phyloP scores from a whole-genome alignment of 805 yeast species.

The Saturnispora ahearnii region DNA sequence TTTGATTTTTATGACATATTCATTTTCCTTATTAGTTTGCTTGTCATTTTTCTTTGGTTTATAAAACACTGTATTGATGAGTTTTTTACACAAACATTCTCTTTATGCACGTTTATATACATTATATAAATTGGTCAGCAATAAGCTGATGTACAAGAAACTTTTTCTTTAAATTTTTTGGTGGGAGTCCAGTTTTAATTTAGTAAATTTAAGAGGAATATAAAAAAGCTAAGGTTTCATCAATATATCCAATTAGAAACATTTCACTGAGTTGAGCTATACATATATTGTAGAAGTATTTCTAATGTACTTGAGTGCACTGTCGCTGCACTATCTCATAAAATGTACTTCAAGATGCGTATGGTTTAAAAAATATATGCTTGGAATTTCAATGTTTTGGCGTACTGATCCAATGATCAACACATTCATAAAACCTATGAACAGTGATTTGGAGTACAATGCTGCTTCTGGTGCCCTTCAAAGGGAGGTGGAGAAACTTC shows the following conservation, averaged over 20 bases:
- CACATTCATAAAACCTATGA: background rate
- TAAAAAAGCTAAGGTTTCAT: too few species aligned
- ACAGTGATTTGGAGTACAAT: constrained; percentile 1
- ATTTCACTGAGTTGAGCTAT: too few species aligned
- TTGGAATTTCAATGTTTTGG: background rate
- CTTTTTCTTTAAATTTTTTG: too few species aligned
- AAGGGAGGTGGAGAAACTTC: background rate
- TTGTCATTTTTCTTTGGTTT: background rate
- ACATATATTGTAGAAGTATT: too few species aligned
- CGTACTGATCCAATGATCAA: background rate
- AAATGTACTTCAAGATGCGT: background rate
- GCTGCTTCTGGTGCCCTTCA: background rate
- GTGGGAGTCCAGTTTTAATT: too few species aligned
- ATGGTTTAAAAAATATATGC: background rate
- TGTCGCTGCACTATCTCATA: too few species aligned
- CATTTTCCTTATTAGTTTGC: background rate
- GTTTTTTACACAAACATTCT: background rate
- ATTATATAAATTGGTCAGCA: background rate
- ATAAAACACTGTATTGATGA: background rate
- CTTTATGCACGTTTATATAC: background rate
- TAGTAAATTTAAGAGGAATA: too few species aligned
- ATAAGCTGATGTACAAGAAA: too few species aligned
- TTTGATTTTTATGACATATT: background rate
- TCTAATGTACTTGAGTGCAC: too few species aligned
- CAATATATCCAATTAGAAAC: too few species aligned